Percentiles rank a stretch among this genome's conserved stretches.
phyloP scores from a whole-genome alignment of 73 alveolate genomes.

The Tetrahymena elliotti region DNA sequence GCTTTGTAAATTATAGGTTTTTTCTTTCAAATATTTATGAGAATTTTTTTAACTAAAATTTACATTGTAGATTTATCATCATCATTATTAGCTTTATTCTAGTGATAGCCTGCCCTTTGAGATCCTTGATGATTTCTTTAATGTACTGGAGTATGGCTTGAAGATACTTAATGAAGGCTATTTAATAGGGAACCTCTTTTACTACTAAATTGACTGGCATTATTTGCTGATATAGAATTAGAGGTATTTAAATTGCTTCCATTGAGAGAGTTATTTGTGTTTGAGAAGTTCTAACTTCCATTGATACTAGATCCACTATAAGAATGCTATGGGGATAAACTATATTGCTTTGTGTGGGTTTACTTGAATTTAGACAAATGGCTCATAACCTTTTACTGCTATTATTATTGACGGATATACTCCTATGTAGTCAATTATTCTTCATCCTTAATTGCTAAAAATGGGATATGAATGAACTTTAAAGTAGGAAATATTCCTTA shows the following conservation, averaged over 20 bases:
- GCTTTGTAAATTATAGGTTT: not conserved
- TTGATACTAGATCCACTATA: not conserved
- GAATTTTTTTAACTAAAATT: too few species aligned
- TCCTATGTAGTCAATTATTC: not conserved
- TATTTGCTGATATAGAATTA: not conserved
- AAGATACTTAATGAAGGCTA: not conserved
- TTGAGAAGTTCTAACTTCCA: not conserved
- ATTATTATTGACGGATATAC: not conserved
- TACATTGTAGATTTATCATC: not conserved
- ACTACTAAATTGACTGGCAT: not conserved
- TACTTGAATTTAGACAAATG: not conserved
- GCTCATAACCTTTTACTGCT: not conserved
- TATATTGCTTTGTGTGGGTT: not conserved
- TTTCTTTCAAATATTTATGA: not conserved
- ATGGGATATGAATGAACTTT: not conserved
- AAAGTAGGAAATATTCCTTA: not conserved
- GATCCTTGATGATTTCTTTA: not conserved
- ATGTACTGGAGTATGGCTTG: not conserved
- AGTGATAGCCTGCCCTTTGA: not conserved
- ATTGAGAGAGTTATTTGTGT: not conserved
- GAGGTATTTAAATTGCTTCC: not conserved
- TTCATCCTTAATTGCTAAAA: not conserved
- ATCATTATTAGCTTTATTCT: not conserved
- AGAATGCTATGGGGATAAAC: not conserved
- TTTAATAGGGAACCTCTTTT: not conserved